Percentiles rank a stretch among this genome's conserved stretches.
These are phyloP conservation scores for Corylus heterophylla DNA, from an alignment of 306 rosid genomes.

Conservation along the genomic window DNA sequence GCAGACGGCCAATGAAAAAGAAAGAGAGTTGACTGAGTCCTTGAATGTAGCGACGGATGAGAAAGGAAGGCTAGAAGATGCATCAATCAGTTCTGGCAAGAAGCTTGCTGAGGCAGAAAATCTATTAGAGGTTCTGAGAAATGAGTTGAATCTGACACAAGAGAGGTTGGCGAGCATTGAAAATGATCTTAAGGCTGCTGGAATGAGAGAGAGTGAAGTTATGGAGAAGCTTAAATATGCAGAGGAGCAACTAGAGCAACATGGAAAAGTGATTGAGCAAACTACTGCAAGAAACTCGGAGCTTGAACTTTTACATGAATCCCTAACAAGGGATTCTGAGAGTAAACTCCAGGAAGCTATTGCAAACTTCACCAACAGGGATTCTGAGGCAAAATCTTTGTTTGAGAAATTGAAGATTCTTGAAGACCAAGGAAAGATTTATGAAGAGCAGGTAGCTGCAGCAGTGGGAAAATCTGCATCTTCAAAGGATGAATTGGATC, in stretches of 20 bases:
- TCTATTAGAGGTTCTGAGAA: constrained; percentile 61
- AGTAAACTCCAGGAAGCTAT: constrained; percentile 65
- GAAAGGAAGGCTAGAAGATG: constrained; percentile 66
- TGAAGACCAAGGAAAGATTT: constrained; percentile 51
- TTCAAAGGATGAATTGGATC: constrained; percentile 59
- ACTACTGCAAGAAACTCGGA: constrained; percentile 56
- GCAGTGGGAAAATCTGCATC: constrained; percentile 44
- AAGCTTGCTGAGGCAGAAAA: constrained; percentile 77
- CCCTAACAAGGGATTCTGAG: constrained; percentile 68
- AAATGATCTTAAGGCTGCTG: constrained; percentile 57
- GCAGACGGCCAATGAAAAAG: constrained; percentile 58
- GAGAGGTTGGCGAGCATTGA: constrained; percentile 65
- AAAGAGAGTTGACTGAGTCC: constrained; percentile 57
- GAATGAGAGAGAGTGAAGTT: constrained; percentile 61
- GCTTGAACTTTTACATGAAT: constrained; percentile 69
- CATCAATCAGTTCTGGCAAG: constrained; percentile 45
- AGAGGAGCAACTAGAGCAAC: constrained; percentile 62
- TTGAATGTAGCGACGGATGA: constrained; percentile 55
- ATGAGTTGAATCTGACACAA: constrained; percentile 71
- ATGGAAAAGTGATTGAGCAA: constrained; percentile 51
- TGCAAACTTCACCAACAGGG: constrained; percentile 51
- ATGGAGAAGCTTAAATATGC: constrained; percentile 58
- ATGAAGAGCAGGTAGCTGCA: constrained; percentile 48
- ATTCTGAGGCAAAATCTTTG: constrained; percentile 73
- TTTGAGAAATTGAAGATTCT: constrained; percentile 58